A percentile compares a stretch with the other conserved stretches of the same genome.
Evolutionary conservation across 129 eudicot species (phyloP).

Genomic region (Flaveria sonorensis): DNA sequence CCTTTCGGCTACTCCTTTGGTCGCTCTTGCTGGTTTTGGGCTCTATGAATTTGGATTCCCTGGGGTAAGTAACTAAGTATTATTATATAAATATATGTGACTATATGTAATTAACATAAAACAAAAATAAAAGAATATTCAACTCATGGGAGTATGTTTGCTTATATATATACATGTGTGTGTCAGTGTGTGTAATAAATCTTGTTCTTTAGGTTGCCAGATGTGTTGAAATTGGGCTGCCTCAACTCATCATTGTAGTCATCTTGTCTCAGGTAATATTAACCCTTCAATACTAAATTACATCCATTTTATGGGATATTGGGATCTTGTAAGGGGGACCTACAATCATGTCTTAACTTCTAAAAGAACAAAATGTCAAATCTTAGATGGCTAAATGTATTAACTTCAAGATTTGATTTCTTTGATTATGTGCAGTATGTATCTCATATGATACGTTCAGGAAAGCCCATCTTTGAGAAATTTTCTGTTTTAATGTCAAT

Average conservation of each 20-base stretch:
- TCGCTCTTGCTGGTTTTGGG: conserved; percentile 70
- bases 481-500: conserved; percentile 67
- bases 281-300: neutral
- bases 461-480: conserved; percentile 58
- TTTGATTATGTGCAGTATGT: conserved; percentile 49
- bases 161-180: neutral
- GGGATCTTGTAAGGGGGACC: neutral
- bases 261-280: conserved; percentile 59
- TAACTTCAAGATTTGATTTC: conserved; percentile 7
- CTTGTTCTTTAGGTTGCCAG: conserved; percentile 55
- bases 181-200: neutral
- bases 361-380: neutral
- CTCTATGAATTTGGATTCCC: conserved; percentile 79
- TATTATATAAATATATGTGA: neutral
- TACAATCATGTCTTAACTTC: neutral
- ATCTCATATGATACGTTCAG: conserved; percentile 47
- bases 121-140: neutral
- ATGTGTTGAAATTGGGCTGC: conserved; percentile 75
- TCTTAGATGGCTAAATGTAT: neutral
- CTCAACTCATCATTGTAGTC: conserved; percentile 60
- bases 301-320: neutral
- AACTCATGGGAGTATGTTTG: neutral
- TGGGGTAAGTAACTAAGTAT: conserved; percentile 41
- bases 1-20: conserved; percentile 67
- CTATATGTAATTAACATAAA: neutral